phyloP scores from a whole-genome alignment of 352 stramenopile genomes.

The Elongisporangium undulatum region DNA sequence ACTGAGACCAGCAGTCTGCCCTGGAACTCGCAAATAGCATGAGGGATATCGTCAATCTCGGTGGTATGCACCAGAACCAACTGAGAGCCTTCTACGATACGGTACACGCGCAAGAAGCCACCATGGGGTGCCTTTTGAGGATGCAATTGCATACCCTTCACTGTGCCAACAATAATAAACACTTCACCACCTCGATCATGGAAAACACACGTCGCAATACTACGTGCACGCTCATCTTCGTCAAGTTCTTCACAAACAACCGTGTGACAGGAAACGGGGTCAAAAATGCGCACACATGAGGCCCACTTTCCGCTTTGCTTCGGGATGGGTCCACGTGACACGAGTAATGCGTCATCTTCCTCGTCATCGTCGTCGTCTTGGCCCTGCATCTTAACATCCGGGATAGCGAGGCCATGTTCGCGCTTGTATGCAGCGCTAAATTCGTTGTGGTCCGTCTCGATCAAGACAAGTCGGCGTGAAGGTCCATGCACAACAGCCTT shows the following conservation, averaged over 20 bases:
- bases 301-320: constrained; percentile 89
- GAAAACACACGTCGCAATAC: constrained; percentile 93
- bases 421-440: constrained; percentile 91
- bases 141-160: constrained; percentile 95
- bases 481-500: constrained; percentile 91
- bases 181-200: constrained; percentile 94
- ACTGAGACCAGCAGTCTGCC: constrained; percentile 96
- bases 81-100: constrained; percentile 88
- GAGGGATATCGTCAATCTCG: constrained; percentile 94
- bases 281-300: constrained; percentile 96
- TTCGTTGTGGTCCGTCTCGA: constrained; percentile 98
- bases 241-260: constrained; percentile 91
- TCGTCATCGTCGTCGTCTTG: constrained; percentile 90
- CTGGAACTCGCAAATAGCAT: constrained; percentile 97
- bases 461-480: constrained; percentile 90
- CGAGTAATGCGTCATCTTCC: constrained; percentile 64
- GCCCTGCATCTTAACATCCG: constrained; percentile 44
- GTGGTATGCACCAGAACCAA: constrained; percentile 97
- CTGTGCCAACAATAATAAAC: constrained; percentile 96
- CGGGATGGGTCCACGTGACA: constrained; percentile 54
- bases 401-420: constrained; percentile 56
- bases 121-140: constrained; percentile 58
- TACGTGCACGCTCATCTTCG: constrained; percentile 92
- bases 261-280: constrained; percentile 89
- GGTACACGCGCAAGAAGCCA: constrained; percentile 91